Conservation (phyloP, 108 stramenopile genomes). For the Skeletonema marinoi region DNA sequence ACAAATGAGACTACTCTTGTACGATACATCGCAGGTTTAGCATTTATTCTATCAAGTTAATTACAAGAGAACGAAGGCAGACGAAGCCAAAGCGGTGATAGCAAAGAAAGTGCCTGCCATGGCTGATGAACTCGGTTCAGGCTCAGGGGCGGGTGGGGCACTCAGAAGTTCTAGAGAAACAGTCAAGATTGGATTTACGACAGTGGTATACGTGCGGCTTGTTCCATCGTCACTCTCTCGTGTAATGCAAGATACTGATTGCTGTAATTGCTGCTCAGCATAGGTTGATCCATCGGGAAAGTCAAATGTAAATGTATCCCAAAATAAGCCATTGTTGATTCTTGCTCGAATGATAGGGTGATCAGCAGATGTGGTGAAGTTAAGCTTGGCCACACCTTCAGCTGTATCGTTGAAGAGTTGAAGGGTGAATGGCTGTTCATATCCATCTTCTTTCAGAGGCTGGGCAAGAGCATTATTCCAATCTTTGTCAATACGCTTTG, state of each 20-base stretch:
- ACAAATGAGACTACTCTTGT: too few species aligned
- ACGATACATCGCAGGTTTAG: too few species aligned
- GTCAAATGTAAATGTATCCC: not conserved
- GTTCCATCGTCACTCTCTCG: not conserved
- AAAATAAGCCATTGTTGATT: not conserved
- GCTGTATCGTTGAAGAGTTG: not conserved
- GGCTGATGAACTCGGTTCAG: not conserved
- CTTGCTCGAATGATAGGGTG: not conserved
- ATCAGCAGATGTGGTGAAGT: slow-evolving; percentile 3
- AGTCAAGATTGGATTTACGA: not conserved
- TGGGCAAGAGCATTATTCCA: not conserved
- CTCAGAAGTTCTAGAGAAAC: not conserved
- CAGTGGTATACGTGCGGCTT: not conserved
- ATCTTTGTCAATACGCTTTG: not conserved
- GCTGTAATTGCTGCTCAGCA: not conserved
- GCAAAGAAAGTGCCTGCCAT: not conserved
- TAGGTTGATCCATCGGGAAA: not conserved
- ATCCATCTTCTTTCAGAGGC: slow-evolving; percentile 1
- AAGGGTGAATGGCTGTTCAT: not conserved
- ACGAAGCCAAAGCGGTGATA: not conserved
- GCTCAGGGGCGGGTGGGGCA: not conserved
- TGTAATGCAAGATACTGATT: not conserved
- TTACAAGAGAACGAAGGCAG: not conserved
- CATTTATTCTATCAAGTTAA: not conserved
- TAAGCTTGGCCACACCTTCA: not conserved